Conservation (phyloP, 352 stramenopile species). For the Pythium rhizo-oryzae region DNA sequence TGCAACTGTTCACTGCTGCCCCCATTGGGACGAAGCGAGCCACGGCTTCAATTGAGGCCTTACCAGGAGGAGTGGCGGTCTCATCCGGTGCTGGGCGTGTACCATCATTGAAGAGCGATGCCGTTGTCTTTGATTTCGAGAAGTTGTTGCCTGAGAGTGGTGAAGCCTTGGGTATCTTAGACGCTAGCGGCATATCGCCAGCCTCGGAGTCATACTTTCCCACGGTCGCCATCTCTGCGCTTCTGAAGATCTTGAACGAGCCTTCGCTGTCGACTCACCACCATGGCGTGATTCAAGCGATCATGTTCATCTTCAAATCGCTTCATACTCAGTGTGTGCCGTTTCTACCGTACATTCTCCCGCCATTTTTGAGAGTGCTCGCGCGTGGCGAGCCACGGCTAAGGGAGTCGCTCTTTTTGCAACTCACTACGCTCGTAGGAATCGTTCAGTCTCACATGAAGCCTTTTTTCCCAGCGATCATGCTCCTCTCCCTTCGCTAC, state of each 20-base stretch:
- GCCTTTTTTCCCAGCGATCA: conserved; percentile 96
- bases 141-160: conserved; percentile 53
- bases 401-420: conserved; percentile 96
- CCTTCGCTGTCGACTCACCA: conserved; percentile 95
- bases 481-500: conserved; percentile 95
- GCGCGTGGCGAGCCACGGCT: conserved; percentile 90
- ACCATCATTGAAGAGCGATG: conserved; percentile 7
- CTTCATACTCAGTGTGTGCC: conserved; percentile 94
- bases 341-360: conserved; percentile 98
- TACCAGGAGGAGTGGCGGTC: not conserved
- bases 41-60: conserved; percentile 8
- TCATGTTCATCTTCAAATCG: conserved; percentile 99
- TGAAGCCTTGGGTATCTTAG: conserved; percentile 52
- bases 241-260: conserved; percentile 97
- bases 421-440: conserved; percentile 94
- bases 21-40: conserved; percentile 77
- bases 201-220: conserved; percentile 96
- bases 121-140: conserved; percentile 66
- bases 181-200: conserved; percentile 71
- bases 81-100: conserved; percentile 3
- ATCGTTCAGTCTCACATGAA: conserved; percentile 97
- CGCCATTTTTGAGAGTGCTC: conserved; percentile 96
- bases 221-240: conserved; percentile 96
- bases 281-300: conserved; percentile 96
- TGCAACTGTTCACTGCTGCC: conserved; percentile 83